Percentiles rank a stretch among this genome's conserved stretches.
Conservation (phyloP, 192 early-diverging fungal species). For the Coemansia sp. region DNA sequence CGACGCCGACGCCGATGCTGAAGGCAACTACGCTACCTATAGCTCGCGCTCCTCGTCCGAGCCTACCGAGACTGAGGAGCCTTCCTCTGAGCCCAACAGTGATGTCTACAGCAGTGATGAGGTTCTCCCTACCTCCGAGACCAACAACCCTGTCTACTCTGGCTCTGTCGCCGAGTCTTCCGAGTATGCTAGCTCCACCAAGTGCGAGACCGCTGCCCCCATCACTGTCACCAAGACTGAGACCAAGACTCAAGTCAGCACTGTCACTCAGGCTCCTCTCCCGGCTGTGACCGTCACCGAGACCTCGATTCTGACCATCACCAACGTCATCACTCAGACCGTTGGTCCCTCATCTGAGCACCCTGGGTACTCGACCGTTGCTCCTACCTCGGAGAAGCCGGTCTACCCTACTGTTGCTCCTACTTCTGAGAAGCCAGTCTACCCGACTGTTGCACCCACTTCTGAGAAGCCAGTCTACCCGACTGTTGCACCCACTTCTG, state of each 20-base stretch:
- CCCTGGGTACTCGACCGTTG: not conserved
- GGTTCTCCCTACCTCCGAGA: conserved; percentile 17
- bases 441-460: not conserved
- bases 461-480: not conserved
- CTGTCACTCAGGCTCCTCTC: conserved; percentile 27
- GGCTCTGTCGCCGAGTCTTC: conserved; percentile 16
- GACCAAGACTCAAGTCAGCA: conserved; percentile 10
- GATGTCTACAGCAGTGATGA: conserved; percentile 27
- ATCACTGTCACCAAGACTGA: conserved; percentile 14
- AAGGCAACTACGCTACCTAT: conserved; percentile 3
- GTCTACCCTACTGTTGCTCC: conserved; percentile 5
- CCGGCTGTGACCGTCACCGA: conserved; percentile 39
- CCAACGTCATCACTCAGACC: conserved; percentile 15
- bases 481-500: conserved; percentile 2
- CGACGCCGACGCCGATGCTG: conserved; percentile 9
- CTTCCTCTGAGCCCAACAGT: not conserved
- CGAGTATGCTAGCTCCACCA: conserved; percentile 18
- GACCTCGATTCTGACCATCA: conserved; percentile 24
- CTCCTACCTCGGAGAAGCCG: conserved; percentile 3
- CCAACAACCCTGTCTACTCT: conserved; percentile 3
- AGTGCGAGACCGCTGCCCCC: conserved; percentile 17
- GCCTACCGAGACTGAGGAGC: conserved; percentile 15
- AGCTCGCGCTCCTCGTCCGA: conserved; percentile 2
- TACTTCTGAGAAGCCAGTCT: not conserved
- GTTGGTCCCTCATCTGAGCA: conserved; percentile 16